Evolutionary conservation across 257 asterid species (phyloP), one percentile per base, ranked within the genome.

Genomic region (Vinca minor): DNA sequence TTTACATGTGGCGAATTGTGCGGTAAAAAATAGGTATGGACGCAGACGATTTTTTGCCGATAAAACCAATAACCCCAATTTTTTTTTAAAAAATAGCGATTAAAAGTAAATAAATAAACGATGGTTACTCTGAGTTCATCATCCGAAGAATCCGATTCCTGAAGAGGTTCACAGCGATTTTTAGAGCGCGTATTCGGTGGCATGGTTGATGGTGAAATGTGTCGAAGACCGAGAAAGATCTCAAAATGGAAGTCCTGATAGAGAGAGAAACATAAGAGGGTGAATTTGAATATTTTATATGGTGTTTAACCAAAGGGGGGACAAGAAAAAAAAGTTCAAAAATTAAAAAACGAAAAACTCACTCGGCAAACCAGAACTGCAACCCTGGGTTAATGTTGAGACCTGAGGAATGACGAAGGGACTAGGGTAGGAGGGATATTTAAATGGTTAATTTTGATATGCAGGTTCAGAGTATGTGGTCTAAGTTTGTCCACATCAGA

Each of bases 191-290:
- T 42, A 47, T 3, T 38, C 47, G 44, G 25, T 9, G 36, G 9
- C 74, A 69, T 69, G 23, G 13, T 38, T 31, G 48, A 61, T 7
- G 7, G n/a, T 31, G 57, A 59, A 57, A 45, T 32, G 9, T 17
- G 39, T 46, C 29, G 42, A 62, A 47, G 14, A 44, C 20, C 61
- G n/a, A 53, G 59, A 53, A 29, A 25, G n/a, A 44, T 32, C 35
- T 62, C 59, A 28, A 62, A 52, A 39, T 29, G 63, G 47, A 48
- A 54, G 25, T 10, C 39, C 4, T 21, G 72, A 50, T n/a, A 53
- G 29, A 69, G 63, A 62, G 20, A 42, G 41, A 55, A 5, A 67
- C 59, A 18, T 28, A 7, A 18, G 4, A 31, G 50, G 34, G 50
- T 10, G 48, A 46, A 69, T 32, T 57, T 28, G 38, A 13, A 28